Evolutionary conservation across 257 asterid species (phyloP), one percentile per base, ranked within the genome.

Genomic region (Plectranthus barbatus): DNA sequence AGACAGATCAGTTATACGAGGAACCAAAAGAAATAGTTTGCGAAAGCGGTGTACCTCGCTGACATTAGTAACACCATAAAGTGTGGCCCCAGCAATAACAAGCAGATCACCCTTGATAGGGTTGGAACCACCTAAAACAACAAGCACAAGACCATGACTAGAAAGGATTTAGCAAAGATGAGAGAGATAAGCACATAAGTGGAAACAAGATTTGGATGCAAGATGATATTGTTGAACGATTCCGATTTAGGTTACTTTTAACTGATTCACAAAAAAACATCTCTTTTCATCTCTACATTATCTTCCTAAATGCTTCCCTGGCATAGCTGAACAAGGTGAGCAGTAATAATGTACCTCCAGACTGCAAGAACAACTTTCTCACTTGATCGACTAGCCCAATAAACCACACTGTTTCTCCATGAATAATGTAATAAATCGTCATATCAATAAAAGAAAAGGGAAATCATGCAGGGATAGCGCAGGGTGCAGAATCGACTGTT

Each of bases 31-130:
- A 49, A 65, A 69, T 13, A 40, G 17, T 18, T 50, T 26, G 40
- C 46, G 53, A 56, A 57, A 36, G 66, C 33, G 40, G 42, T 87
- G 12, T 56, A 87, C 97, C 96, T 91, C 98, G 59, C 86, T 73
- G 77, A 91, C 98, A 62, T 91, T 91, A 70, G 78, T 81, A 62
- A 91, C 87, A 76, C 86, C 96, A 56, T 91, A 91, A 40, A 91
- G 85, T 24, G 94, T 91, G 64, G 98, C 87, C 45, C 98, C 96
- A 40, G 95, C 95, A 71, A 88, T 54, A 10, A 91, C 86, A 62
- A 91, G 85, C 45, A 88, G 20, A 64, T 91, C 98, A 6, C 98
- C 98, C 78, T 79, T 86, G 47, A 88, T 6, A 7, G 96, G 96
- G 73, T 76, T 82, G 82, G 83, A 84, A 68, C 96, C 98, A 56